phyloP scores from a whole-genome alignment of 768 basidiomycete species.

The Lentinula sp. region DNA sequence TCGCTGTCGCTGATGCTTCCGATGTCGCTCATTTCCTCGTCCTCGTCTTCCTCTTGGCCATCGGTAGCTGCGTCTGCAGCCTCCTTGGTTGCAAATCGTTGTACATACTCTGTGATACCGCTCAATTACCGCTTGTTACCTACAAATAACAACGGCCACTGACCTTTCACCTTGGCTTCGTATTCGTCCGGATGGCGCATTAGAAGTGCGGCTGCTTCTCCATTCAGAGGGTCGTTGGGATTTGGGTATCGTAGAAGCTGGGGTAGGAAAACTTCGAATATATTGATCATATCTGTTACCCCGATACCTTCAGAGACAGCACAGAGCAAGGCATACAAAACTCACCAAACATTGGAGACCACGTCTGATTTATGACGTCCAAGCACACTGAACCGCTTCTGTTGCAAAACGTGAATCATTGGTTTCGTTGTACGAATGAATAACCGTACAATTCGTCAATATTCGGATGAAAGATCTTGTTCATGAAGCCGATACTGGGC shows the following conservation, averaged over 20 bases:
- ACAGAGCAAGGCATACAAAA: conserved; percentile 7
- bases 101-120: conserved; percentile 78
- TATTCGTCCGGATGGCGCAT: conserved; percentile 98
- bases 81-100: conserved; percentile 88
- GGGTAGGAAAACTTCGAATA: conserved; percentile 97
- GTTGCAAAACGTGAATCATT: conserved; percentile 10
- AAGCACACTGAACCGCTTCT: conserved; percentile 98
- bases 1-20: conserved; percentile 78
- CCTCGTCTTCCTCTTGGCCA: conserved; percentile 60
- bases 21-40: conserved; percentile 84
- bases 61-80: conserved; percentile 71
- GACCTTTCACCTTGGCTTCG: conserved; percentile 89
- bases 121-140: not conserved
- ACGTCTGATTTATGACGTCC: conserved; percentile 98
- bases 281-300: conserved; percentile 92
- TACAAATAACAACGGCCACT: conserved; percentile 11
- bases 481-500: conserved; percentile 99
- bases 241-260: conserved; percentile 97
- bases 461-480: conserved; percentile 99
- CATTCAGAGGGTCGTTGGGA: conserved; percentile 96
- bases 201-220: conserved; percentile 93
- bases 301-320: too few species aligned
- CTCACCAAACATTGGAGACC: conserved; percentile 99
- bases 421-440: not conserved
- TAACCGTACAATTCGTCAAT: conserved; percentile 91